These are phyloP conservation scores for Flaveria linearis DNA, from an alignment of 129 eudicot genomes.

Conservation along the genomic window DNA sequence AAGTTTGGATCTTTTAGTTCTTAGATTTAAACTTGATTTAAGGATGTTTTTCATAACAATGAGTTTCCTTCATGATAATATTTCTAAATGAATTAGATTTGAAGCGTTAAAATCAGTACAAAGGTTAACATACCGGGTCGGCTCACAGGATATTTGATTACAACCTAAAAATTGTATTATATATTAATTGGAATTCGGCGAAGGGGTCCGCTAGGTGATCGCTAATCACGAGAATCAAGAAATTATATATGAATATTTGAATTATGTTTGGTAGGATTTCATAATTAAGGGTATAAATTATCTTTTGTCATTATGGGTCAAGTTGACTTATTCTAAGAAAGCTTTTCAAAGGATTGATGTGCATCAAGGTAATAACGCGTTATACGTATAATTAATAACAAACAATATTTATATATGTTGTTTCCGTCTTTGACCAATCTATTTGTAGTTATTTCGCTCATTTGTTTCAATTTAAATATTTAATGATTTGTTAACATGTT, in stretches of 20 bases:
- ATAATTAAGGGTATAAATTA: conserved; percentile 21
- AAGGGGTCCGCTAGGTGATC: conserved; percentile 3
- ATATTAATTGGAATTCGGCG: conserved; percentile 11
- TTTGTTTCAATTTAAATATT: no score
- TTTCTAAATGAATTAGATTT: no score
- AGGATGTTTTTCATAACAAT: no score
- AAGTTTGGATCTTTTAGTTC: no score
- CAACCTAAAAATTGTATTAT: background rate
- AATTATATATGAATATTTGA: conserved; percentile 17
- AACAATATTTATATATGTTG: no score
- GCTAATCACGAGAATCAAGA: conserved; percentile 4
- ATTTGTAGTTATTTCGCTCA: no score
- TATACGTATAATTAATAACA: background rate
- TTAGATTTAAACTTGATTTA: no score
- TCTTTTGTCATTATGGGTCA: conserved; percentile 32
- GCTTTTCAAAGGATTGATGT: background rate
- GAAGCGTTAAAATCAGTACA: no score
- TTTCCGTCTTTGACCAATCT: background rate
- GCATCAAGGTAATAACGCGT: conserved; percentile 21
- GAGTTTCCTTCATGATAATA: no score
- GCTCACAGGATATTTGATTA: no score
- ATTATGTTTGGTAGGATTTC: conserved; percentile 39
- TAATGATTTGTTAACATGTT: no score
- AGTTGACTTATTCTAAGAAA: conserved; percentile 30
- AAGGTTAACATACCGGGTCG: no score